Evolutionary conservation across 129 eudicot species (phyloP).

Genomic region (Flaveria sonorensis): DNA sequence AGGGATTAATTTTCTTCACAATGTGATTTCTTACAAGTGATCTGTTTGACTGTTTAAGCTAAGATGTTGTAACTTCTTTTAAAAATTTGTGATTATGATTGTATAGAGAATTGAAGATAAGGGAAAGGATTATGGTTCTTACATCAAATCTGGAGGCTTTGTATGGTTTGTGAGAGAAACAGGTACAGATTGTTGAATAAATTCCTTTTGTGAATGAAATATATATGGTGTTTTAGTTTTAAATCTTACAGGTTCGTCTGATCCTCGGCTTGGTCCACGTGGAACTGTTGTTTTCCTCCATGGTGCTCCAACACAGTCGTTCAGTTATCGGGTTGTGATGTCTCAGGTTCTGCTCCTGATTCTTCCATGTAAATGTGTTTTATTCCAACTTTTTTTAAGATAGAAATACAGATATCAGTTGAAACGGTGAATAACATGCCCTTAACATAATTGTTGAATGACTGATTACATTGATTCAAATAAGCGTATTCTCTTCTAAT

Average conservation of each 20-base stretch:
- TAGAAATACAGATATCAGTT: not conserved
- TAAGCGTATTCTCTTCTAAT: slow-evolving; percentile 4
- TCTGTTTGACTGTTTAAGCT: not conserved
- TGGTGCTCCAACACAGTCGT: slow-evolving; percentile 99
- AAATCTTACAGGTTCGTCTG: slow-evolving; percentile 62
- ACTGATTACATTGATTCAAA: slow-evolving; percentile 5
- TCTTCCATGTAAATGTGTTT: slow-evolving; percentile 7
- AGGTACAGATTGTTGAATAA: slow-evolving; percentile 47
- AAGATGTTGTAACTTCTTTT: not conserved
- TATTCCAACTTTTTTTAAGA: not conserved
- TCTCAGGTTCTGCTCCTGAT: slow-evolving; percentile 61
- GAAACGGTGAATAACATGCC: not conserved
- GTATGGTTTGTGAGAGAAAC: slow-evolving; percentile 98
- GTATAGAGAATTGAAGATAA: slow-evolving; percentile 82
- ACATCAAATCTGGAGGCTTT: slow-evolving; percentile 74
- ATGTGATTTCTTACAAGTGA: slow-evolving; percentile 23
- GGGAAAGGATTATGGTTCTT: slow-evolving; percentile 85
- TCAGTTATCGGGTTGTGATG: slow-evolving; percentile 95
- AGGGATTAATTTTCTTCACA: slow-evolving; percentile 14
- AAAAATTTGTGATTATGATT: slow-evolving; percentile 17
- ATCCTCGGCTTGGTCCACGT: slow-evolving; percentile 79
- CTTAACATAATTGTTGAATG: not conserved
- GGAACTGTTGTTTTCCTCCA: slow-evolving; percentile 92
- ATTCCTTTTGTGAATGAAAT: not conserved
- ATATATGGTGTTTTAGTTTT: slow-evolving; percentile 15